These are phyloP conservation scores for Aspergillus glaucus DNA, from an alignment of 2,329 filamentous ascomycete genomes.

Conservation along the genomic window DNA sequence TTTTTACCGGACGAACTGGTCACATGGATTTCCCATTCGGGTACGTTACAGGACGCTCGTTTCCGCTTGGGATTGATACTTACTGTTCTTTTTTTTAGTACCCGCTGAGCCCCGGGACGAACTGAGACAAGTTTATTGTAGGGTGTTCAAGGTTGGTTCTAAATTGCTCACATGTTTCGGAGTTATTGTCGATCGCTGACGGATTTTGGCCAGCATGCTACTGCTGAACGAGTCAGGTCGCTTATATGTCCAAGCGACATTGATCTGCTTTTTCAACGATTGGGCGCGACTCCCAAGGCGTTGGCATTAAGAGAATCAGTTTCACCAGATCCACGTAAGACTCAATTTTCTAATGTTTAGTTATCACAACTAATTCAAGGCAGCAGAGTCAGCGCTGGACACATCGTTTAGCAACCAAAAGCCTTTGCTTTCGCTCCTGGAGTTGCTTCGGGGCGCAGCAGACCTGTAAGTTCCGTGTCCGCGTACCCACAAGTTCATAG, in stretches of 20 bases:
- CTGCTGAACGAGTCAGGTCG: slow-evolving; percentile 22
- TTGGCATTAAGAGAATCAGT: slow-evolving; percentile 29
- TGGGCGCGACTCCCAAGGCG: slow-evolving; percentile 51
- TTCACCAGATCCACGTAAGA: slow-evolving; percentile 22
- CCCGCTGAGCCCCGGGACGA: slow-evolving; percentile 50
- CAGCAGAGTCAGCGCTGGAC: slow-evolving; percentile 11
- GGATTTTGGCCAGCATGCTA: slow-evolving; percentile 15
- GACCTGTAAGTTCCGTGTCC: slow-evolving; percentile 19
- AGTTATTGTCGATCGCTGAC: background rate
- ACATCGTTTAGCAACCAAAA: slow-evolving; percentile 9
- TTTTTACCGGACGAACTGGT: slow-evolving; percentile 59
- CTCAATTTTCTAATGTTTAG: no score
- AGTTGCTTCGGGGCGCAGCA: slow-evolving; percentile 26
- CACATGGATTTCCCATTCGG: slow-evolving; percentile 51
- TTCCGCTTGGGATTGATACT: slow-evolving; percentile 1
- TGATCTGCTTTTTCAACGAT: slow-evolving; percentile 49
- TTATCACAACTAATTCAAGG: background rate
- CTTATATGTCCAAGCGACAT: slow-evolving; percentile 36
- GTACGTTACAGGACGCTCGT: slow-evolving; percentile 18
- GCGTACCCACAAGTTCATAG: slow-evolving; percentile 7
- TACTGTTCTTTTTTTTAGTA: slow-evolving; percentile 25
- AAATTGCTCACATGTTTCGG: slow-evolving; percentile 3
- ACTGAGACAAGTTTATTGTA: slow-evolving; percentile 56
- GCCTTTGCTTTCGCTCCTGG: slow-evolving; percentile 28
- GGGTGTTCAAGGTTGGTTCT: slow-evolving; percentile 45